Conservation (phyloP, 208 protist genomes). For the Acanthamoeba sp. region DNA sequence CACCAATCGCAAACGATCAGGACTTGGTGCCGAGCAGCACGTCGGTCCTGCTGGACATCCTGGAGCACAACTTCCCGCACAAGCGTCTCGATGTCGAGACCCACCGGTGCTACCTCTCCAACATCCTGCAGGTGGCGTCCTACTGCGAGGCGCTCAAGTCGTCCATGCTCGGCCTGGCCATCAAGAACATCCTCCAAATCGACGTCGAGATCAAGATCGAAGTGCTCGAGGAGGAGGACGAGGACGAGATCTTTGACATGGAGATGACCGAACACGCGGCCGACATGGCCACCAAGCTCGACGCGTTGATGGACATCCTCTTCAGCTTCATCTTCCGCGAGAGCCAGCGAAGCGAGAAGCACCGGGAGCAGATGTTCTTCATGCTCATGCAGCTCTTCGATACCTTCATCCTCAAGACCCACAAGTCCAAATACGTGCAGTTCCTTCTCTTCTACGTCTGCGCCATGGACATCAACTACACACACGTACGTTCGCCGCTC, state of each 20-base stretch:
- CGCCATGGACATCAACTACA: slow-evolving; percentile 52
- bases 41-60: slow-evolving; percentile 27
- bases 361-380: slow-evolving; percentile 74
- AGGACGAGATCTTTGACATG: slow-evolving; percentile 56
- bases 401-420: slow-evolving; percentile 76
- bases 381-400: slow-evolving; percentile 80
- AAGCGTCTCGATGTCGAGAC: slow-evolving; percentile 64
- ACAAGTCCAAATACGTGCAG: slow-evolving; percentile 84
- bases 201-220: slow-evolving; percentile 75
- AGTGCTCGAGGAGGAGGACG: slow-evolving; percentile 43
- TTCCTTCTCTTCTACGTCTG: slow-evolving; percentile 82
- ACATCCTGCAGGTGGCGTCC: slow-evolving; percentile 17
- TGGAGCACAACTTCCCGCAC: slow-evolving; percentile 73
- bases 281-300: slow-evolving; percentile 74
- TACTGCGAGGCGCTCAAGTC: slow-evolving; percentile 55
- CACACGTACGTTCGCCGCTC: neutral
- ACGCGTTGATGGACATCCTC: slow-evolving; percentile 70
- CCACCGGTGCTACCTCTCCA: slow-evolving; percentile 67
- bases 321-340: slow-evolving; percentile 59
- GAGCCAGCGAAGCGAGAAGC: neutral
- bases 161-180: slow-evolving; percentile 14
- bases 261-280: slow-evolving; percentile 63
- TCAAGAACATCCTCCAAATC: slow-evolving; percentile 71
- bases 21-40: slow-evolving; percentile 67
- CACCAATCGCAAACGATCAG: neutral